Evolutionary conservation across 2,329 filamentous ascomycete genomes (phyloP), one percentile per base, ranked within the genome.

Genomic region (Sphaerulina populicola): DNA sequence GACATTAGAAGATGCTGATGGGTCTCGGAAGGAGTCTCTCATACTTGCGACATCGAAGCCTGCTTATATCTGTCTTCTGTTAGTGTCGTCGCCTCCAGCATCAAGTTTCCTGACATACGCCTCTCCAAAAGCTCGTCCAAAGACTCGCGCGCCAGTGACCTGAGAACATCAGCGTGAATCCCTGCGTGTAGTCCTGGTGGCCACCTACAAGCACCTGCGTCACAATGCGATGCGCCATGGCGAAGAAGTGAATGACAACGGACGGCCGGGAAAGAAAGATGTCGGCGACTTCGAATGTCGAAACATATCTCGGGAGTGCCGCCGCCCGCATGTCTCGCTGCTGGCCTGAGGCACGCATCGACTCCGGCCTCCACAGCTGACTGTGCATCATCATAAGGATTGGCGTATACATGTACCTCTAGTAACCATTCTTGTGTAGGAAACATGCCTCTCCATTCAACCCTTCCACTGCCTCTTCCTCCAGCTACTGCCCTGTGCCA

Each of bases 61-160:
- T 98, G 93, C 69, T 88, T 89, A 75, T 94, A 98, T 42, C 56
- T 58, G 40, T 6, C 18, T 8, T 4, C 23, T 9, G 45, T 58
- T 40, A 58, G 48, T 41, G 21, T 29, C 8, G 31, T 45, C 11
- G 35, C 23, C 33, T 12, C 33, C 14, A 37, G 14, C 15, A 31
- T 41, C 43, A 11, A 30, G 18, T 45, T 50, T 30, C 35, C 18
- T 15, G 33, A 56, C 56, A 45, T 48, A 56, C 60, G 93, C 93
- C 74, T 96, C 93, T 64, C 83, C 76, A 68, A 97, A 93, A 64
- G 93, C 90, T 62, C 90, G 88, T 59, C 90, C 89, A 69, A 98
- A 81, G 62, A 97, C 93, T 64, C 93, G 88, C 57, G 83, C 80
- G 75, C 91, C 91, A 65, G 88, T 89, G 60, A 97, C 70, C 56